Conservation (phyloP, 352 stramenopile genomes). For the Phytophthora niederhauseri region DNA sequence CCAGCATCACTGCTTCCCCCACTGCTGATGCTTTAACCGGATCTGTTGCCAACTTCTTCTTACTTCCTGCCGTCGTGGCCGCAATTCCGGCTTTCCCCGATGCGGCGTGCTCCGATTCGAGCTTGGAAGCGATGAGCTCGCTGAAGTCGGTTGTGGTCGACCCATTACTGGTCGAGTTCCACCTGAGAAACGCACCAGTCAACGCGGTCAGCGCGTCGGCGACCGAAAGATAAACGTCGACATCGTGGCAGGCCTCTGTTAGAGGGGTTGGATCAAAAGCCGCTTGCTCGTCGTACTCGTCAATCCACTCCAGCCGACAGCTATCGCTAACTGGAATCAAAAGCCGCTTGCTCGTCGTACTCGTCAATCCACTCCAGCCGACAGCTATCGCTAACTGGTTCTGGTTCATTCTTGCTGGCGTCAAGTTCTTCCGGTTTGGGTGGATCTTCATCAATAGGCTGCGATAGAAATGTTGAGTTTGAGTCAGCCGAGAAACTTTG, state of each 20-base stretch:
- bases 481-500: background rate
- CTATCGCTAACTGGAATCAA: slow-evolving; percentile 24
- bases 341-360: slow-evolving; percentile 37
- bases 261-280: slow-evolving; percentile 39
- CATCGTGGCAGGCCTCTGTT: slow-evolving; percentile 35
- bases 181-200: slow-evolving; percentile 40
- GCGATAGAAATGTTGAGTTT: slow-evolving; percentile 9
- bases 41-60: slow-evolving; percentile 44
- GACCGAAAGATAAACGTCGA: slow-evolving; percentile 47
- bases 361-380: slow-evolving; percentile 66
- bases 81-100: slow-evolving; percentile 21
- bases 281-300: slow-evolving; percentile 43
- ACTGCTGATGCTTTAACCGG: slow-evolving; percentile 19
- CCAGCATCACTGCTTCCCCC: slow-evolving; percentile 40
- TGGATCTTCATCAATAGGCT: slow-evolving; percentile 15
- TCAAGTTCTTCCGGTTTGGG: slow-evolving; percentile 7
- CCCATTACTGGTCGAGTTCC: slow-evolving; percentile 29
- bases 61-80: slow-evolving; percentile 30
- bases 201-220: slow-evolving; percentile 42
- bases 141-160: slow-evolving; percentile 28
- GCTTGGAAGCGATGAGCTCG: slow-evolving; percentile 28
- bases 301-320: slow-evolving; percentile 59
- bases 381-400: slow-evolving; percentile 22
- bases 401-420: background rate
- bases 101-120: slow-evolving; percentile 1